These are phyloP conservation scores for Candida oleophila DNA, from an alignment of 805 yeast genomes.

Conservation along the genomic window DNA sequence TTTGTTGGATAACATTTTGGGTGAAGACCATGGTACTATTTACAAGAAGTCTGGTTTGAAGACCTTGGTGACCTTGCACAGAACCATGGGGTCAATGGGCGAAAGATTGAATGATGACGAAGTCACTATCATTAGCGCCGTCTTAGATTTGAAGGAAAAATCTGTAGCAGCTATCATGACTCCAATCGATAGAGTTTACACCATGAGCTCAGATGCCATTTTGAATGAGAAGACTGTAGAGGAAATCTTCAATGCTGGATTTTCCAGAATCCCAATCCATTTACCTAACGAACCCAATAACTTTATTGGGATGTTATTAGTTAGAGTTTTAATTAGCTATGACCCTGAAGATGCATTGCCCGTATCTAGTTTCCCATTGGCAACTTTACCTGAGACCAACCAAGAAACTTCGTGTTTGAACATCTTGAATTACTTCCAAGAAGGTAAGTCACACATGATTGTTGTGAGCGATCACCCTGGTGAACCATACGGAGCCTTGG, in stretches of 20 bases:
- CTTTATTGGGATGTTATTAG: slow-evolving; percentile 93
- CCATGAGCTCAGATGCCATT: slow-evolving; percentile 79
- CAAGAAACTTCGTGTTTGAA: slow-evolving; percentile 91
- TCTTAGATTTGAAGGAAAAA: slow-evolving; percentile 89
- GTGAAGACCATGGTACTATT: slow-evolving; percentile 95
- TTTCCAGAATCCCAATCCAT: slow-evolving; percentile 91
- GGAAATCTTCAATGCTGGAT: slow-evolving; percentile 90
- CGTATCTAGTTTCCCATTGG: slow-evolving; percentile 89
- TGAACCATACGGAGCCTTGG: slow-evolving; percentile 75
- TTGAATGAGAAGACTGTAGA: slow-evolving; percentile 84
- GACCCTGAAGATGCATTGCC: slow-evolving; percentile 96
- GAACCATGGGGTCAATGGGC: slow-evolving; percentile 64
- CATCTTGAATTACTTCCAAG: slow-evolving; percentile 93
- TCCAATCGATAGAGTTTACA: slow-evolving; percentile 85
- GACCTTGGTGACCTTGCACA: slow-evolving; percentile 88
- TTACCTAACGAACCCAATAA: slow-evolving; percentile 85
- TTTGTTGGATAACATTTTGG: slow-evolving; percentile 76
- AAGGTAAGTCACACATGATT: slow-evolving; percentile 97
- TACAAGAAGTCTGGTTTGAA: slow-evolving; percentile 91
- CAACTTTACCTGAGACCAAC: slow-evolving; percentile 92
- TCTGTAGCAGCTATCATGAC: slow-evolving; percentile 88
- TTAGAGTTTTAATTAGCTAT: slow-evolving; percentile 86
- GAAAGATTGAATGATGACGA: slow-evolving; percentile 93
- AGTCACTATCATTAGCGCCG: slow-evolving; percentile 93
- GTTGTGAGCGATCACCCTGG: slow-evolving; percentile 88